Conservation (phyloP, 495 filamentous ascomycete species). For the Tuber microsphaerosporum region DNA sequence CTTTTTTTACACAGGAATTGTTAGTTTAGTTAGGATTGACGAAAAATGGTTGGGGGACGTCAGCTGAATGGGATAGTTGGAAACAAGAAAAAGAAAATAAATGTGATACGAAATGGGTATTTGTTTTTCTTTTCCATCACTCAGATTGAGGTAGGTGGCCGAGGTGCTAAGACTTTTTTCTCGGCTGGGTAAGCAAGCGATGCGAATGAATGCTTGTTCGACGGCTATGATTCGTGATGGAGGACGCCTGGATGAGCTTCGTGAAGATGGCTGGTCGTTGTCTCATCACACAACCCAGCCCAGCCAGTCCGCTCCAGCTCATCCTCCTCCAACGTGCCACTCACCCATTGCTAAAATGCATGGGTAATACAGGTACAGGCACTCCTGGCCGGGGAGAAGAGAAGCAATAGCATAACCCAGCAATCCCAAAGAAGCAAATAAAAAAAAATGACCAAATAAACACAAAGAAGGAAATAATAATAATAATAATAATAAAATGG, state of each 20-base stretch:
- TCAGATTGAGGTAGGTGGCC: neutral
- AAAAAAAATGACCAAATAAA: neutral
- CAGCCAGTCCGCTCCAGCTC: neutral
- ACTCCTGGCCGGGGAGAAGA: neutral
- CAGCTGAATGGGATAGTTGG: neutral
- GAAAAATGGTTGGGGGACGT: neutral
- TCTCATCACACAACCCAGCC: neutral
- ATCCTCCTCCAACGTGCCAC: neutral
- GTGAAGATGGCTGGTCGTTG: neutral
- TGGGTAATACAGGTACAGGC: neutral
- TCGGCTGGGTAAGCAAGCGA: neutral
- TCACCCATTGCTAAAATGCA: constrained; percentile 1
- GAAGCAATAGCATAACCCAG: neutral
- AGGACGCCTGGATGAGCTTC: neutral
- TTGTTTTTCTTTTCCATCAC: neutral
- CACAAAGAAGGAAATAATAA: neutral
- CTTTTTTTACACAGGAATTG: constrained; percentile 27
- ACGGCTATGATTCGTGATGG: neutral
- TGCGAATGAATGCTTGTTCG: neutral
- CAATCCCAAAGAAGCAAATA: neutral
- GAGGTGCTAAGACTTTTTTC: neutral
- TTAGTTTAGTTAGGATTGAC: neutral
- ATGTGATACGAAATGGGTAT: constrained; percentile 4
- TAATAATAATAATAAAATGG: neutral
- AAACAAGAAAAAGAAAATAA: neutral